Conservation (phyloP, 306 rosid genomes). For the Calophaca sinica region DNA sequence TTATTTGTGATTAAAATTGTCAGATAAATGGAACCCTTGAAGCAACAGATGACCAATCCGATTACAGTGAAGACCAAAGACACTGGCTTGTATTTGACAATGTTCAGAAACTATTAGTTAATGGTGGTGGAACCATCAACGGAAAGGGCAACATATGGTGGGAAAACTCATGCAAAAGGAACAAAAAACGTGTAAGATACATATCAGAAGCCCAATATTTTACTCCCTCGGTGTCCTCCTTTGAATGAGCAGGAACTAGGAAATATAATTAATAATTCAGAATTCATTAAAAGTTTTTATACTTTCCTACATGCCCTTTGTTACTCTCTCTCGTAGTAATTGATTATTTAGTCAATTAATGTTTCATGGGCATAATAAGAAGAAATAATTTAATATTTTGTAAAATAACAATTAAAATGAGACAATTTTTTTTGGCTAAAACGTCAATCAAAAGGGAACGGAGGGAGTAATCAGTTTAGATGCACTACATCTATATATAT, state of each 20-base stretch:
- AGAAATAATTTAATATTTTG: too few species aligned
- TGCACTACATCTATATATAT: not conserved
- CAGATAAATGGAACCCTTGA: conserved; percentile 70
- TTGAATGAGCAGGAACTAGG: too few species aligned
- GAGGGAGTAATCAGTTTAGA: not conserved
- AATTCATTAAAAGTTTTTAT: too few species aligned
- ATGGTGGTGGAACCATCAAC: conserved; percentile 76
- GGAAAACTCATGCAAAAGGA: conserved; percentile 74
- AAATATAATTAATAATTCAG: too few species aligned
- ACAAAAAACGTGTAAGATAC: conserved; percentile 54
- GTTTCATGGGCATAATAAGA: too few species aligned
- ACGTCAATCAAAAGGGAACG: too few species aligned
- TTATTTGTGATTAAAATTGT: not conserved
- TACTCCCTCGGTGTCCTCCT: too few species aligned
- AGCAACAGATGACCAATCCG: conserved; percentile 62
- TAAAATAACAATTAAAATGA: too few species aligned
- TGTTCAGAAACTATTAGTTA: conserved; percentile 50
- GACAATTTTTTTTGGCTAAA: too few species aligned
- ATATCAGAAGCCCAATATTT: not conserved
- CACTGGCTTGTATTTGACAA: conserved; percentile 65
- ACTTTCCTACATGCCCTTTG: too few species aligned
- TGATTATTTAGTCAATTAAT: too few species aligned
- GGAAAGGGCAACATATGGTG: conserved; percentile 90
- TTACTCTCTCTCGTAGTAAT: too few species aligned
- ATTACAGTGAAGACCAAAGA: conserved; percentile 49